Evolutionary conservation across 306 rosid genomes (phyloP).

Genomic region (Lathyrus aphaca): DNA sequence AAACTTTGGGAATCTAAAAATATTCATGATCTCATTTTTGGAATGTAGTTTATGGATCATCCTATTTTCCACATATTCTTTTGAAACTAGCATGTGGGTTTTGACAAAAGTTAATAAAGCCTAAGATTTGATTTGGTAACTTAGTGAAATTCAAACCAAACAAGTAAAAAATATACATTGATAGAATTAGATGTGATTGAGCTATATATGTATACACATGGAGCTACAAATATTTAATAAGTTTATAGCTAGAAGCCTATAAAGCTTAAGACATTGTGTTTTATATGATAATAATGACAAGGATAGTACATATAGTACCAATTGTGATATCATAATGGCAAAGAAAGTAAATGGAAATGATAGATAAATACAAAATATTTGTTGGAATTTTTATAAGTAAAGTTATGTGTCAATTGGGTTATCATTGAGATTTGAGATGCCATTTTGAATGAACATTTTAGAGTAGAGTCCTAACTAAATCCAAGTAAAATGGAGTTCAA

Average conservation of each 20-base stretch:
- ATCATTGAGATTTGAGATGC: constrained; percentile 5
- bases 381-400: constrained; percentile 27
- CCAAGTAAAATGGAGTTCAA: constrained; percentile 34
- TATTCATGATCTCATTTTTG: constrained; percentile 44
- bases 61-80: constrained; percentile 13
- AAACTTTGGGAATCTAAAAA: constrained; percentile 38
- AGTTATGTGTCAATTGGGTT: constrained; percentile 38
- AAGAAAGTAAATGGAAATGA: constrained; percentile 45
- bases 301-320: constrained; percentile 23
- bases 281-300: constrained; percentile 24
- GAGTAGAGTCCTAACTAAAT: constrained; percentile 43
- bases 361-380: constrained; percentile 42
- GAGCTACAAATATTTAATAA: constrained; percentile 38
- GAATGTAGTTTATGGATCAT: constrained; percentile 30
- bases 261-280: constrained; percentile 39
- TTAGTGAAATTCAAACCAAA: constrained; percentile 41
- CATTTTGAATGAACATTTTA: constrained; percentile 20
- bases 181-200: constrained; percentile 36
- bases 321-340: constrained; percentile 20
- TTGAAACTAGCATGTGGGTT: constrained; percentile 36
- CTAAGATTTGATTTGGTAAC: constrained; percentile 35
- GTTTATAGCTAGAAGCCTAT: constrained; percentile 44
- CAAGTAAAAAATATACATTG: constrained; percentile 28
- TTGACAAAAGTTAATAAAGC: constrained; percentile 39
- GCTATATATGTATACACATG: constrained; percentile 33